Evolutionary conservation across 768 basidiomycete species (phyloP), one percentile per base, ranked within the genome.

Genomic region (Rhizopogon sp.): DNA sequence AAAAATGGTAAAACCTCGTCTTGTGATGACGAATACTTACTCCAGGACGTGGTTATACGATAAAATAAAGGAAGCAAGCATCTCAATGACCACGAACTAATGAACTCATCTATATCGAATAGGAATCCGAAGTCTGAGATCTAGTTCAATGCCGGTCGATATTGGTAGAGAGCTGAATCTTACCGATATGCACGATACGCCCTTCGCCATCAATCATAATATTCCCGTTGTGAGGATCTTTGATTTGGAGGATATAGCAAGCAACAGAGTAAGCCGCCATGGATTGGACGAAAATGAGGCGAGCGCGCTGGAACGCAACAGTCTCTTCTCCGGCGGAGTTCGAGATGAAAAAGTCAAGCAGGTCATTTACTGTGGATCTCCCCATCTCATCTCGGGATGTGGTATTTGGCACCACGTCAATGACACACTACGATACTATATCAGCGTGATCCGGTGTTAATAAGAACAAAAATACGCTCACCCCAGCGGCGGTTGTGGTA

Each of bases 311-410:
- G 76, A 98, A 99, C 46, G 88, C 77, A 42, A 91, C 72, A 0
- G 92, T 91, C 62, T 98, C 93, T 66, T 88, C 82, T 46, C 89
- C 87, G 20, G 96, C 97, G 64, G 97, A 97, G 68, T 89, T 95
- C 35, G 91, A 83, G 25, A 92, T 78, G 71, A 98, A 99, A 75
- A 98, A 99, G 61, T 88, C 88, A 35, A 90, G 80, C 17, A 99
- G 79, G 66, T 99, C 95, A 61, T 98, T 98, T 66, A 98, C 90
- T 74, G 98, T 98, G 33, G 93, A 92, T 35, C 97, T 84, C 33
- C 97, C 97, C 97, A 99, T 98, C 75, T 99, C 97, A 68, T 99
- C 97, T 53, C 97, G 83, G 0, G 97, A 98, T 0, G 97, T 99
- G 0, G 97, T 85, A 66, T 98, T 93, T 0, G 97, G 96, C 3